Conservation (phyloP, 1,284 basidiomycete genomes). For the Sanghuangporus baumii region DNA sequence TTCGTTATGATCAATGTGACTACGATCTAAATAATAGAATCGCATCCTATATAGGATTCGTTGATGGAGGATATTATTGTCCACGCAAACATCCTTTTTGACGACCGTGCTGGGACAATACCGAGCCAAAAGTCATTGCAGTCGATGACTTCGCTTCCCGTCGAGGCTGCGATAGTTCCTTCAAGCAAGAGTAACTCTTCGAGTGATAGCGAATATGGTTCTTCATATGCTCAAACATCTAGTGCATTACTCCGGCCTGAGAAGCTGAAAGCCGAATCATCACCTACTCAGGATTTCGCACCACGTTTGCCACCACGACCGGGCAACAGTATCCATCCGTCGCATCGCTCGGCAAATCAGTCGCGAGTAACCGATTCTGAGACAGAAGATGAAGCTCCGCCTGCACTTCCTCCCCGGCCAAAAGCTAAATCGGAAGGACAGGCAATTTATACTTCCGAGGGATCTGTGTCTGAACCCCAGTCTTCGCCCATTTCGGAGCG, state of each 20-base stretch:
- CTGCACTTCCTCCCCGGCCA: slow-evolving; percentile 3
- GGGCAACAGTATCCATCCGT: slow-evolving; percentile 72
- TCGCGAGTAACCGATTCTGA: slow-evolving; percentile 9
- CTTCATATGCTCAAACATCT: slow-evolving; percentile 56
- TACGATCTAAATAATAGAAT: slow-evolving; percentile 8
- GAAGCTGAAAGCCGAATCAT: slow-evolving; percentile 8
- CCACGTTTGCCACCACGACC: slow-evolving; percentile 64
- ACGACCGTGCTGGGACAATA: slow-evolving; percentile 31
- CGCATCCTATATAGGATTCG: slow-evolving; percentile 53
- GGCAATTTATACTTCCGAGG: background rate
- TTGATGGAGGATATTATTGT: slow-evolving; percentile 85
- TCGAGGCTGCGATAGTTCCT: slow-evolving; percentile 34
- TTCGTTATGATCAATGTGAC: slow-evolving; percentile 25
- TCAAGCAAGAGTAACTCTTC: slow-evolving; percentile 43
- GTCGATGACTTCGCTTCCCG: slow-evolving; percentile 33
- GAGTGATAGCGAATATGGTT: slow-evolving; percentile 55
- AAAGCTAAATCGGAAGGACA: background rate
- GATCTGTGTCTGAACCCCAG: background rate
- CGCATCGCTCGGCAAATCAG: slow-evolving; percentile 24
- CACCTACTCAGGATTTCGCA: slow-evolving; percentile 51
- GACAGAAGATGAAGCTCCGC: slow-evolving; percentile 4
- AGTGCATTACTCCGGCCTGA: slow-evolving; percentile 33
- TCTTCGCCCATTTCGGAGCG: slow-evolving; percentile 6
- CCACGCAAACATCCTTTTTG: slow-evolving; percentile 58
- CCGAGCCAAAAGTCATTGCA: slow-evolving; percentile 12